phyloP scores from a whole-genome alignment of 1,284 basidiomycete genomes.

The Cutaneotrichosporon cutaneum region DNA sequence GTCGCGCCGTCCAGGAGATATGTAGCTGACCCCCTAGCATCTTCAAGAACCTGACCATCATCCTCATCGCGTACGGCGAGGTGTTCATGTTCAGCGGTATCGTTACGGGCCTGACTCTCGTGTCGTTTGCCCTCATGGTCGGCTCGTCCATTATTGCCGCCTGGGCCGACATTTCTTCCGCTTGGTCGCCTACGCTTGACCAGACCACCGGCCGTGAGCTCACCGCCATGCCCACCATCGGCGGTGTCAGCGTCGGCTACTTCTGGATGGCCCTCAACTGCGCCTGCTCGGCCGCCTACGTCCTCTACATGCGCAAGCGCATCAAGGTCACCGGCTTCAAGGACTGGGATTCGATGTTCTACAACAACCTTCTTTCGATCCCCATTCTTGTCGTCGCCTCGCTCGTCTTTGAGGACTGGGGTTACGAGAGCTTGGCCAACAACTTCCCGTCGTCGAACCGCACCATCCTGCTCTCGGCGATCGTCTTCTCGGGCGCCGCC shows the following conservation, averaged over 20 bases:
- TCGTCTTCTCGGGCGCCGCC: constrained; percentile 92
- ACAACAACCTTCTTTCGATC: constrained; percentile 95
- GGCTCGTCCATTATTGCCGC: constrained; percentile 95
- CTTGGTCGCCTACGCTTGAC: constrained; percentile 38
- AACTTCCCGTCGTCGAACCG: constrained; percentile 91
- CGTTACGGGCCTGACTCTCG: constrained; percentile 81
- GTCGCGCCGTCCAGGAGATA: constrained; percentile 6
- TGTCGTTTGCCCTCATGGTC: constrained; percentile 93
- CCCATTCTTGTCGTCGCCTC: constrained; percentile 84
- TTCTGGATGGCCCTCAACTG: constrained; percentile 97
- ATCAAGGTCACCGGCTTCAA: constrained; percentile 98
- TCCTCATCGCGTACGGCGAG: constrained; percentile 97
- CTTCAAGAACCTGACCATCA: constrained; percentile 99
- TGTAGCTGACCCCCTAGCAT: constrained; percentile 57
- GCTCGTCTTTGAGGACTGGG: constrained; percentile 88
- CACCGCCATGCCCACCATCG: constrained; percentile 30
- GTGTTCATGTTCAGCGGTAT: constrained; percentile 93
- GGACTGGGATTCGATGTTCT: constrained; percentile 99
- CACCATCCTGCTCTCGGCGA: constrained; percentile 76
- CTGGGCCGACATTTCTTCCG: constrained; percentile 75
- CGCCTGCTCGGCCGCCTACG: constrained; percentile 85
- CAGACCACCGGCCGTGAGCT: constrained; percentile 46
- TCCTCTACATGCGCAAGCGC: constrained; percentile 91
- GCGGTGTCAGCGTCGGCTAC: constrained; percentile 74
- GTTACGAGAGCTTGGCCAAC: constrained; percentile 66